Evolutionary conservation across 2,329 filamentous ascomycete genomes (phyloP), one percentile per base, ranked within the genome.

Genomic region (Xylariaceae sp.): DNA sequence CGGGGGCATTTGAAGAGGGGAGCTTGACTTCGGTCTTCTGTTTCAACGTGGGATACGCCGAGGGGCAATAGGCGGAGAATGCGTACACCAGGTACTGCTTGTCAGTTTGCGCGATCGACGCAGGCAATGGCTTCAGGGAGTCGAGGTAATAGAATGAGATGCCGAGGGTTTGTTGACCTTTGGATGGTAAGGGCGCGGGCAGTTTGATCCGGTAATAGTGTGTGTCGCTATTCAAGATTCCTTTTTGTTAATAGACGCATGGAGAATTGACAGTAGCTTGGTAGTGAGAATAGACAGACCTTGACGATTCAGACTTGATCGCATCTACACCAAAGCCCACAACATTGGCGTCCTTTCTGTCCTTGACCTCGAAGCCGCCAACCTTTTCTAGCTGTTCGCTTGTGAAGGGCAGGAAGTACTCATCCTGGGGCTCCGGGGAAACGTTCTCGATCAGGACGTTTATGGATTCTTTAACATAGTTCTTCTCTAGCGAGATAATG

Each of bases 11-110:
- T 60, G 80, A 75, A 52, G 83, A 87, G 47, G 88, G 81, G 64
- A 95, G 85, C 77, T 96, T 96, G 73, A 99, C 74, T 73, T 97
- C 96, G 40, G 94, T 97, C 83, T 96, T 96, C 72, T 99, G 94
- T 76, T 96, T 96, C 66, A 82, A 72, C 11, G 91, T 96, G 19
- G 80, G 75, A 76, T 99, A 99, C 58, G 87, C 86, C 7, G 89
- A 95, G 12, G 86, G 86, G 46, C 80, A 81, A 73, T 95, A 96
- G 62, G 88, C 88, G 58, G 89, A 92, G 76, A 96, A 95, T 53
- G 84, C 79, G 76, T 95, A 91, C 54, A 83, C 79, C 51, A 99
- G 84, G 74, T 86, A 96, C 73, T 99, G 94, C 70, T 86, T 84
- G 50, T 91, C 90, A 45, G 84, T 80, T 72, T 99, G 94, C n/a